phyloP scores from a whole-genome alignment of 2,329 filamentous ascomycete genomes.

The Aspergillus texensis region DNA sequence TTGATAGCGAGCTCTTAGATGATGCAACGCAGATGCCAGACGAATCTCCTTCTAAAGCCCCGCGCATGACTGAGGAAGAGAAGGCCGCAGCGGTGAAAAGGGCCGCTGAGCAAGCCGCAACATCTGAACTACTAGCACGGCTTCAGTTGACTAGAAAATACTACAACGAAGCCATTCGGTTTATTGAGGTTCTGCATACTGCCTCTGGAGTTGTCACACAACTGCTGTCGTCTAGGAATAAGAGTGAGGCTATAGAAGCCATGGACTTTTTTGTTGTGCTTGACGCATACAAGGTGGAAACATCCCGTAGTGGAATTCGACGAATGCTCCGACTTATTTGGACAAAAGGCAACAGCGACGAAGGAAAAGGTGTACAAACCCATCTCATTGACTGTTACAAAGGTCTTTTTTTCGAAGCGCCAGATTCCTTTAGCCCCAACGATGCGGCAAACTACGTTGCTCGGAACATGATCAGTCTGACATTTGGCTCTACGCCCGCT shows the following conservation, averaged over 20 bases:
- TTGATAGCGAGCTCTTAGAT: slow-evolving; percentile 78
- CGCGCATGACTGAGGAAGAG: slow-evolving; percentile 76
- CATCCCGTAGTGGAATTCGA: slow-evolving; percentile 87
- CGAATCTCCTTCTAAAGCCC: slow-evolving; percentile 65
- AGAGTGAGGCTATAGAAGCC: slow-evolving; percentile 97
- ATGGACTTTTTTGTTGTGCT: slow-evolving; percentile 98
- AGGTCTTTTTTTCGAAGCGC: slow-evolving; percentile 92
- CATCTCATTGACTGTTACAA: slow-evolving; percentile 98
- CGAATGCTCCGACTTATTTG: slow-evolving; percentile 97
- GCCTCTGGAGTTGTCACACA: slow-evolving; percentile 82
- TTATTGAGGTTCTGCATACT: slow-evolving; percentile 87
- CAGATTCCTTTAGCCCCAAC: slow-evolving; percentile 81
- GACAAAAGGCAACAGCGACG: slow-evolving; percentile 99
- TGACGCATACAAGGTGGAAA: slow-evolving; percentile 94
- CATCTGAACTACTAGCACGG: slow-evolving; percentile 83
- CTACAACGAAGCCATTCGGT: slow-evolving; percentile 88
- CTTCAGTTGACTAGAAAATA: slow-evolving; percentile 86
- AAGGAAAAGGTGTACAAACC: slow-evolving; percentile 95
- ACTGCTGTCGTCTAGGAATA: slow-evolving; percentile 90
- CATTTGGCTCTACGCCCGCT: slow-evolving; percentile 90
- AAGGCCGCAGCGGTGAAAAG: slow-evolving; percentile 73
- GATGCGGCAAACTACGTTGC: slow-evolving; percentile 95
- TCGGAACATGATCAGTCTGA: slow-evolving; percentile 98
- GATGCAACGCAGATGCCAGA: slow-evolving; percentile 80
- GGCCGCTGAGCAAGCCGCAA: slow-evolving; percentile 83